Evolutionary conservation across 2,329 filamentous ascomycete species (phyloP), one percentile per base, ranked within the genome.

Genomic region (Pseudopyricularia javanii): DNA sequence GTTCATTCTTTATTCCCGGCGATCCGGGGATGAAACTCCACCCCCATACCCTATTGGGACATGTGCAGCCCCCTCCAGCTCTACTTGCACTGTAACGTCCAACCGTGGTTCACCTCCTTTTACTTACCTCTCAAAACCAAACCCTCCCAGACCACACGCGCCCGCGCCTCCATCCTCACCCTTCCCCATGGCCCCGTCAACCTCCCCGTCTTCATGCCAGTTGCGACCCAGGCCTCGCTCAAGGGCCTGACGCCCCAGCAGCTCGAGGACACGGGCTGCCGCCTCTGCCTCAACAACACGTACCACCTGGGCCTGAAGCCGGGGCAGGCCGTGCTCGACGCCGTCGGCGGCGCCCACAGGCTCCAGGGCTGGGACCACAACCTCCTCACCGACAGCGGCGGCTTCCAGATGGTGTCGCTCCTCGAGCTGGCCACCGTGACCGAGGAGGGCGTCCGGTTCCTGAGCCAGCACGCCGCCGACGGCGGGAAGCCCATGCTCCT

Each of bases 381-480:
- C 70, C 86, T 98, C 59, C 74, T 98, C 61, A 98, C 93, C 47
- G 83, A 86, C 64, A 85, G 82, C 61, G 83, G 83, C 70, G 83
- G 82, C 55, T 98, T 98, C 68, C 93, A 98, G 68, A 98, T 98
- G 93, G 94, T 98, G 53, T 96, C 90, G 56, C 76, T 98, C 33
- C 80, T 98, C 51, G 88, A 95, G 65, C 81, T 98, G 51, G 93
- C 93, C 51, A 91, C 86, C 57, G 84, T 98, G 56, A 97, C 93
- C 1, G 94, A 98, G 68, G 86, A 96, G 68, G 93, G 93, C 51
- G 94, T 98, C 7, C 83, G 87, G 51, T 98, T 98, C 64, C 77
- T 95, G n/a, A 94, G 88, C 60, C 94, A 93, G 0, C 93, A 98
- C 65, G 37, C n/a, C n/a, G n/a, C n/a, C n/a, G n/a, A n/a, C n/a